phyloP scores from a whole-genome alignment of 1,139 yeast species.

The Saccharomyces hybrid region DNA sequence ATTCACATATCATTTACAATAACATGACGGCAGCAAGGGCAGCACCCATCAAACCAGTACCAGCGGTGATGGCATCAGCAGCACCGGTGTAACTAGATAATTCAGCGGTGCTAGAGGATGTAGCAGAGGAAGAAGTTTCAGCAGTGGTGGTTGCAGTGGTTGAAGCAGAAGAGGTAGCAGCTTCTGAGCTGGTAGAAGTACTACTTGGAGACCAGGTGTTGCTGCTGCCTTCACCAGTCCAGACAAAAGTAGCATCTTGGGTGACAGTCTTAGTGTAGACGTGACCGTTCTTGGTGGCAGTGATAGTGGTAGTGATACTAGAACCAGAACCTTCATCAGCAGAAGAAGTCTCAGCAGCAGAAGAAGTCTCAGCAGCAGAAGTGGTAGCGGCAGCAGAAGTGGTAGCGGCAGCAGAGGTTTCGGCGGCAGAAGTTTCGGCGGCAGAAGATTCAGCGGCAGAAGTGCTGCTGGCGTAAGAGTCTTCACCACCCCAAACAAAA shows the following conservation, averaged over 20 bases:
- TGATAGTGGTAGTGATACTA: constrained; percentile 13
- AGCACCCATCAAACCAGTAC: constrained; percentile 11
- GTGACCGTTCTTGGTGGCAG: constrained; percentile 11
- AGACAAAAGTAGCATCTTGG: constrained; percentile 7
- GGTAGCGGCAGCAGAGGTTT: constrained; percentile 5
- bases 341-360: constrained; percentile 13
- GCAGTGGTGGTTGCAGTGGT: constrained; percentile 1
- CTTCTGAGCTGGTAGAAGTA: constrained; percentile 2
- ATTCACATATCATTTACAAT: constrained; percentile 4
- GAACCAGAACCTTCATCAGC: constrained; percentile 13
- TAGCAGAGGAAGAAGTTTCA: background rate
- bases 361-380: constrained; percentile 15
- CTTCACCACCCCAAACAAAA: constrained; percentile 2
- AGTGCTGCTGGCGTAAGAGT: constrained; percentile 1
- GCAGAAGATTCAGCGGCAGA: constrained; percentile 18
- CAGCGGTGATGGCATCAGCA: constrained; percentile 10
- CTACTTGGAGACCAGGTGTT: background rate
- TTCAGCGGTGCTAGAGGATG: background rate
- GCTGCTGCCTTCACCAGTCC: constrained; percentile 5
- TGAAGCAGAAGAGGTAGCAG: constrained; percentile 6
- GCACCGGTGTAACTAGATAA: background rate
- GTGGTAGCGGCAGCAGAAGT: background rate
- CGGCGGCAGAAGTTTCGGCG: constrained; percentile 31
- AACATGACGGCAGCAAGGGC: constrained; percentile 6
- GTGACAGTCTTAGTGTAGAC: constrained; percentile 8